phyloP scores from a whole-genome alignment of 2,329 filamentous ascomycete species.

The Fusarium sulawesiense region DNA sequence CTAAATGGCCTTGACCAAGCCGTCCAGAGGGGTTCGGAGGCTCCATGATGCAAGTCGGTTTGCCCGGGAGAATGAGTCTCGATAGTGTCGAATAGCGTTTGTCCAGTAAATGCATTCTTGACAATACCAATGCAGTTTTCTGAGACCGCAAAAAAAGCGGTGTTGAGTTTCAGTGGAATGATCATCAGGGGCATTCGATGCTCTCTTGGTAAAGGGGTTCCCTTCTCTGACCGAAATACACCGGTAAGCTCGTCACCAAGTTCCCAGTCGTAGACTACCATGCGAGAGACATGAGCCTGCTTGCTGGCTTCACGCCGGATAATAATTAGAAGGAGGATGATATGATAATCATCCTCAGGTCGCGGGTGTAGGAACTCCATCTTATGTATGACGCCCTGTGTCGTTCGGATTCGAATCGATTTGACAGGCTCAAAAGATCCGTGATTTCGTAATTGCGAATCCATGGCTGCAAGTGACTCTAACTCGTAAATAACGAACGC shows the following conservation, averaged over 20 bases:
- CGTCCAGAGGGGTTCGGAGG: constrained; percentile 74
- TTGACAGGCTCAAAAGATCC: constrained; percentile 70
- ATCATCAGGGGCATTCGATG: constrained; percentile 74
- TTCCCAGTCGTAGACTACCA: constrained; percentile 72
- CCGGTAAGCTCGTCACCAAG: constrained; percentile 59
- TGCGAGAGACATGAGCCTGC: constrained; percentile 53
- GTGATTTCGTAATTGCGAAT: constrained; percentile 58
- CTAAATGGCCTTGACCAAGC: constrained; percentile 85
- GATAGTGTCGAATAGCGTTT: constrained; percentile 61
- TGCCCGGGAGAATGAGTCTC: constrained; percentile 54
- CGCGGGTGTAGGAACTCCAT: constrained; percentile 86
- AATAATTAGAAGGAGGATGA: constrained; percentile 79
- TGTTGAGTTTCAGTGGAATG: constrained; percentile 77
- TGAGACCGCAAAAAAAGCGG: constrained; percentile 76
- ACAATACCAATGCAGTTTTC: constrained; percentile 68
- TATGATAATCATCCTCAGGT: constrained; percentile 71
- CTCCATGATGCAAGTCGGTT: constrained; percentile 61
- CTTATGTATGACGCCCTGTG: constrained; percentile 82
- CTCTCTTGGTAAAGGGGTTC: constrained; percentile 62
- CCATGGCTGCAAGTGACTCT: constrained; percentile 65
- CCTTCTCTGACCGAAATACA: constrained; percentile 59
- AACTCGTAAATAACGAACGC: constrained; percentile 79
- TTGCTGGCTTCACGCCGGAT: constrained; percentile 54
- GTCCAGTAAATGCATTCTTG: constrained; percentile 64
- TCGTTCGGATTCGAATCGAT: constrained; percentile 54